phyloP scores from a whole-genome alignment of 495 filamentous ascomycete species.

The Penicillium simplicissimum region DNA sequence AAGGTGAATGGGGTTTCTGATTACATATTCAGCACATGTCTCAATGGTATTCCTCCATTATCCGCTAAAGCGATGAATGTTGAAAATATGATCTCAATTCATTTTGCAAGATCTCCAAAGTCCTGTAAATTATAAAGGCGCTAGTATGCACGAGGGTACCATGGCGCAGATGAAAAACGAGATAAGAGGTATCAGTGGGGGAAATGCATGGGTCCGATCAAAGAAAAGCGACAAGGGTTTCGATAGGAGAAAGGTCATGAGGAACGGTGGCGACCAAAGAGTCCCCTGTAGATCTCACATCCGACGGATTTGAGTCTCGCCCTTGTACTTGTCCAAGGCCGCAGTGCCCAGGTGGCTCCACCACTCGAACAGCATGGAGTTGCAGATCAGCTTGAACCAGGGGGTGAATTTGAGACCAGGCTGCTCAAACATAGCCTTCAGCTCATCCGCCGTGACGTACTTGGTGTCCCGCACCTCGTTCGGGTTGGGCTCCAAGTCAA shows the following conservation, averaged over 20 bases:
- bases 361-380: constrained; percentile 98
- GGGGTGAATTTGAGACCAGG: constrained; percentile 83
- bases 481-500: constrained; percentile 73
- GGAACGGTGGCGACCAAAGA: background rate
- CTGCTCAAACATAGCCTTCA: constrained; percentile 85
- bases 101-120: background rate
- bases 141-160: background rate
- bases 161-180: constrained; percentile 3
- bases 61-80: too few relatives aligned
- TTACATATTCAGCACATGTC: too few relatives aligned
- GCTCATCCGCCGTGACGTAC: constrained; percentile 79
- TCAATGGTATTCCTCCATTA: background rate
- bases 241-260: background rate
- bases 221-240: constrained; percentile 2
- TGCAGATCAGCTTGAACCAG: constrained; percentile 99
- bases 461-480: constrained; percentile 86
- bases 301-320: constrained; percentile 82
- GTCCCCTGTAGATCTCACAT: constrained; percentile 55
- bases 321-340: constrained; percentile 77
- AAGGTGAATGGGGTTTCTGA: background rate
- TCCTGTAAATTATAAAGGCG: background rate
- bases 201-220: constrained; percentile 11
- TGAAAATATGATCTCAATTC: background rate
- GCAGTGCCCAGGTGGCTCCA: constrained; percentile 83
- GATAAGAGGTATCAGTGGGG: constrained; percentile 15